phyloP scores from a whole-genome alignment of 1,284 basidiomycete genomes.

The Sanghuangporus sanghuang region DNA sequence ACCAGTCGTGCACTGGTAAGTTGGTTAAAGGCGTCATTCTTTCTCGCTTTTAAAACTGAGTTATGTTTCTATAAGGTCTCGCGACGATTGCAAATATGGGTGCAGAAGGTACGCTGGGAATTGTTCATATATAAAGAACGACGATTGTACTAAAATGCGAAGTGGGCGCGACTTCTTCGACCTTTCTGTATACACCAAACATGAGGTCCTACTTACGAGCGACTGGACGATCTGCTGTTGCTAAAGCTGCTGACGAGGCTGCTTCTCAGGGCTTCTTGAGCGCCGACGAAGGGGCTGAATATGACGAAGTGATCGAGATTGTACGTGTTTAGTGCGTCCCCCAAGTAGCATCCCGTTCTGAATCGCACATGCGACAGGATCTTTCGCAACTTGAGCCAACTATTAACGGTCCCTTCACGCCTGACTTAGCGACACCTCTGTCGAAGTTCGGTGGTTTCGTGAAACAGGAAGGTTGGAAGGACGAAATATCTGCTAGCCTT shows the following conservation, averaged over 20 bases:
- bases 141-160: not conserved
- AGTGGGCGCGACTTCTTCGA: constrained; percentile 96
- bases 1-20: constrained; percentile 89
- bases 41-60: not conserved
- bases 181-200: constrained; percentile 90
- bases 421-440: constrained; percentile 94
- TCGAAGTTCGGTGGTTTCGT: constrained; percentile 85
- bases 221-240: constrained; percentile 87
- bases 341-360: not conserved
- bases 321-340: constrained; percentile 34
- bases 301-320: constrained; percentile 94
- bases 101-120: constrained; percentile 51
- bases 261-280: constrained; percentile 72
- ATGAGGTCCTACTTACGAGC: constrained; percentile 91
- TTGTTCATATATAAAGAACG: not conserved
- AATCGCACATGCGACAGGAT: constrained; percentile 45
- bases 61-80: constrained; percentile 45
- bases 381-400: constrained; percentile 91
- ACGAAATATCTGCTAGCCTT: constrained; percentile 84
- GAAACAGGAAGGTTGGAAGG: constrained; percentile 85
- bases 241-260: constrained; percentile 84
- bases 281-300: constrained; percentile 89
- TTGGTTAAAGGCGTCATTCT: not conserved
- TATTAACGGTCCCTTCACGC: constrained; percentile 97
- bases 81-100: constrained; percentile 99